These are phyloP conservation scores for Spathaspora passalidarum DNA, from an alignment of 805 yeast species.

Conservation along the genomic window DNA sequence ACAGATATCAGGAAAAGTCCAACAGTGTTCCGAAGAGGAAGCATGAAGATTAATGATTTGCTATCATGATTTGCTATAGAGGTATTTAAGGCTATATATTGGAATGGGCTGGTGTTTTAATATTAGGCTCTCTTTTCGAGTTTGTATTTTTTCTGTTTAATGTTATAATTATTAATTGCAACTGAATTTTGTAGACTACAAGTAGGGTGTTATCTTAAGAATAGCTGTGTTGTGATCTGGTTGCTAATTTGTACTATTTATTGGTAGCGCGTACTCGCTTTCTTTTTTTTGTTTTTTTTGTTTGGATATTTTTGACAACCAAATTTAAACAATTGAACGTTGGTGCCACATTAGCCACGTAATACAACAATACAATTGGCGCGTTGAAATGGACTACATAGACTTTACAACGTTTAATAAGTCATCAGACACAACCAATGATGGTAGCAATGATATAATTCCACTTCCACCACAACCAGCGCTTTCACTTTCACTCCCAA, in stretches of 20 bases:
- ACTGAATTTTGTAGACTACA: neutral
- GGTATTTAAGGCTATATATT: neutral
- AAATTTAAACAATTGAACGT: too few relatives aligned
- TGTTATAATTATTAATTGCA: neutral
- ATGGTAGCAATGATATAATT: constrained; percentile 4
- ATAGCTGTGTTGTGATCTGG: too few relatives aligned
- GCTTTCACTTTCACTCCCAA: constrained; percentile 35
- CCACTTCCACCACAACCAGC: constrained; percentile 42
- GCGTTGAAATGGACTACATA: constrained; percentile 35
- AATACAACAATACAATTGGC: too few relatives aligned
- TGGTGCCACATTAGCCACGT: too few relatives aligned
- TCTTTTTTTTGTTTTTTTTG: neutral
- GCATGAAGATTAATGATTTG: constrained; percentile 32
- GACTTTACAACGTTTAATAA: constrained; percentile 34
- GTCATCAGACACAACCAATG: neutral
- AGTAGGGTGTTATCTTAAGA: too few relatives aligned
- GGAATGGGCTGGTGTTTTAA: neutral
- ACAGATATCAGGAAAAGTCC: constrained; percentile 1
- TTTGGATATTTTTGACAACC: too few relatives aligned
- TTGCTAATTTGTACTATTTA: neutral
- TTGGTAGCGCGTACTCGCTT: neutral
- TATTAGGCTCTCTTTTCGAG: neutral
- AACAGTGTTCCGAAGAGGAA: constrained; percentile 8
- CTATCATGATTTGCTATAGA: constrained; percentile 13
- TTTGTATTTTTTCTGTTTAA: neutral